A percentile compares a stretch with the other conserved stretches of the same genome.
Evolutionary conservation across 176 grass and related monocot species (phyloP).

Genomic region (Hordeum marinum): DNA sequence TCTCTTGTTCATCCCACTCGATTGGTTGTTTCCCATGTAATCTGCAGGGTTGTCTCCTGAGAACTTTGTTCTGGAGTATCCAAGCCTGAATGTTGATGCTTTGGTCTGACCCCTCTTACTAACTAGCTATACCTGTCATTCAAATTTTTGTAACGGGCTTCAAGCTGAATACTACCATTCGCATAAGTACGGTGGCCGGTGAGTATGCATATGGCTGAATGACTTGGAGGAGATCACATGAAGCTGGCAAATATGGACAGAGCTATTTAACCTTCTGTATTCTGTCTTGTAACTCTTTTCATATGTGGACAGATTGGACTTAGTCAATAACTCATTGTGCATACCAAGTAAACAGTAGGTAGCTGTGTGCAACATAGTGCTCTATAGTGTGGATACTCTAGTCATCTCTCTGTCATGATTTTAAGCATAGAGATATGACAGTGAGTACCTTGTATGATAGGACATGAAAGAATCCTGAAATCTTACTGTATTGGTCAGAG

Average conservation of each 20-base stretch:
- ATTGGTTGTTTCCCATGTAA: background rate
- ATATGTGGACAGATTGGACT: background rate
- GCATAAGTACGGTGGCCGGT: background rate
- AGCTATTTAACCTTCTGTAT: background rate
- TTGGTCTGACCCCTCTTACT: background rate
- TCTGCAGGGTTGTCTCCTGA: background rate
- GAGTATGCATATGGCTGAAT: background rate
- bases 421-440: background rate
- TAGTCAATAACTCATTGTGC: background rate
- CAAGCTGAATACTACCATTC: background rate
- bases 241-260: background rate
- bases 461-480: background rate
- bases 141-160: background rate
- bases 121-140: background rate
- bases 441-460: background rate
- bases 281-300: background rate
- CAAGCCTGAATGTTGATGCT: constrained; percentile 4
- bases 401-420: background rate
- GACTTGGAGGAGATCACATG: background rate
- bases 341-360: background rate
- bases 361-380: background rate
- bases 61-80: constrained; percentile 21
- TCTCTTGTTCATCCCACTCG: background rate
- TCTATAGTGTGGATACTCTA: background rate
- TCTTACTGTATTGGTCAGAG: background rate